Conservation (phyloP, 2,329 filamentous ascomycete species). For the Fusarium nygamai region DNA sequence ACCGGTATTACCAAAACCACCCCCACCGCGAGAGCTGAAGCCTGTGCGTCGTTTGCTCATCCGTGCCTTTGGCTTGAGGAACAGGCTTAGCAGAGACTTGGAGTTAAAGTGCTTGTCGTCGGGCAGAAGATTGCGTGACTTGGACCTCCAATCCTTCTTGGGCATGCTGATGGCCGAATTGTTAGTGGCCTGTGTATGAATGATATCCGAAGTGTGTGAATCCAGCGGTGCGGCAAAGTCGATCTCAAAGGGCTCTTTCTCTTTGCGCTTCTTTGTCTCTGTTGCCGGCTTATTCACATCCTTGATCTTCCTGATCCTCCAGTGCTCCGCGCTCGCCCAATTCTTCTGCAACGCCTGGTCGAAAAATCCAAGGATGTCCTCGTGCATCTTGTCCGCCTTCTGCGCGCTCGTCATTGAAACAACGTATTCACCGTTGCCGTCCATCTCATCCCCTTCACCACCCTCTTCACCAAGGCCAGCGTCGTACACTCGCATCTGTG, state of each 20-base stretch:
- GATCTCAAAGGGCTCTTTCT: conserved; percentile 96
- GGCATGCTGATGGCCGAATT: conserved; percentile 86
- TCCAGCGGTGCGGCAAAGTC: conserved; percentile 85
- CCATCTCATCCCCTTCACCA: conserved; percentile 49
- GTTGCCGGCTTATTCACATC: conserved; percentile 72
- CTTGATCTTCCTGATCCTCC: conserved; percentile 96
- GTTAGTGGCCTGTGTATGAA: conserved; percentile 83
- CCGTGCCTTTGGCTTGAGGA: conserved; percentile 92
- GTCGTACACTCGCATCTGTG: conserved; percentile 83
- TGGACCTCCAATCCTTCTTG: conserved; percentile 95
- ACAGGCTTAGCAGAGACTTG: conserved; percentile 85
- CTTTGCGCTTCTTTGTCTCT: conserved; percentile 77
- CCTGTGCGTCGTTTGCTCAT: conserved; percentile 73
- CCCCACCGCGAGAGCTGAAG: conserved; percentile 55
- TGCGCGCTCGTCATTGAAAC: conserved; percentile 78
- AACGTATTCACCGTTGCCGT: conserved; percentile 76
- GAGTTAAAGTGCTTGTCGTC: conserved; percentile 99
- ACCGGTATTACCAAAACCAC: conserved; percentile 54
- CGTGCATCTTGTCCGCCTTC: conserved; percentile 77
- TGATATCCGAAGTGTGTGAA: conserved; percentile 73
- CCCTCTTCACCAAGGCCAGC: conserved; percentile 68
- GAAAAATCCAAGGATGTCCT: conserved; percentile 98
- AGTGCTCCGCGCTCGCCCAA: conserved; percentile 98
- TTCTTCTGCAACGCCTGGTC: conserved; percentile 97
- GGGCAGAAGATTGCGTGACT: conserved; percentile 89